Conservation (phyloP, 75 land plant genomes). For the Sequoia sempervirens region DNA sequence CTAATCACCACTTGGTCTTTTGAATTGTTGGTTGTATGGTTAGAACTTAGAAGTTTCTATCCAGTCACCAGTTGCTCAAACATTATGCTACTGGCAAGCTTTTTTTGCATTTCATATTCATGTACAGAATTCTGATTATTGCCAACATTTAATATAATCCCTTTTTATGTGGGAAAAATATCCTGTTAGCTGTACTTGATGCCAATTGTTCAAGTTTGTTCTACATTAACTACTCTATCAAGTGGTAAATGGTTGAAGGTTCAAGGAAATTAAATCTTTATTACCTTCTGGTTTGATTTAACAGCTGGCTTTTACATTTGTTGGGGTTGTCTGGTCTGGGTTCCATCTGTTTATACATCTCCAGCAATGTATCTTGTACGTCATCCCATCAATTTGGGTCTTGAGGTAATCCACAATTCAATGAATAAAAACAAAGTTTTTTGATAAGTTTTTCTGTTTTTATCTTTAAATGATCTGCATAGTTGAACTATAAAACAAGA, state of each 20-base stretch:
- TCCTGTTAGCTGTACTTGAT: background rate
- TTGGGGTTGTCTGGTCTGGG: conserved; percentile 99
- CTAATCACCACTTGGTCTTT: too few relatives aligned
- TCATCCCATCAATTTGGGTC: conserved; percentile 80
- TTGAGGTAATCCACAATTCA: conserved; percentile 43
- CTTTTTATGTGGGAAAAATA: too few relatives aligned
- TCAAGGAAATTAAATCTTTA: background rate
- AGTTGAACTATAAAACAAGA: background rate
- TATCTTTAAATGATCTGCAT: background rate
- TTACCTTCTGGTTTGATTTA: background rate
- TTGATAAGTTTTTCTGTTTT: background rate
- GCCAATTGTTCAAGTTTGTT: background rate
- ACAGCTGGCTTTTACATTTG: conserved; percentile 99
- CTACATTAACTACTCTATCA: background rate
- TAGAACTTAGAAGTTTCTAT: too few relatives aligned
- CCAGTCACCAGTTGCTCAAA: too few relatives aligned
- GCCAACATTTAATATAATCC: too few relatives aligned
- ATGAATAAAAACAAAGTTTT: background rate
- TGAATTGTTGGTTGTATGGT: too few relatives aligned
- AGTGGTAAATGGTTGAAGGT: background rate
- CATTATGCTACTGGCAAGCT: too few relatives aligned
- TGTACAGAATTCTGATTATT: too few relatives aligned
- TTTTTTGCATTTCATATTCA: too few relatives aligned
- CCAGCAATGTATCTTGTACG: conserved; percentile 95
- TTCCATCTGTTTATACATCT: conserved; percentile 94